Evolutionary conservation across 2,329 filamentous ascomycete genomes (phyloP), one percentile per base, ranked within the genome.

Genomic region (Phialophora expanda): DNA sequence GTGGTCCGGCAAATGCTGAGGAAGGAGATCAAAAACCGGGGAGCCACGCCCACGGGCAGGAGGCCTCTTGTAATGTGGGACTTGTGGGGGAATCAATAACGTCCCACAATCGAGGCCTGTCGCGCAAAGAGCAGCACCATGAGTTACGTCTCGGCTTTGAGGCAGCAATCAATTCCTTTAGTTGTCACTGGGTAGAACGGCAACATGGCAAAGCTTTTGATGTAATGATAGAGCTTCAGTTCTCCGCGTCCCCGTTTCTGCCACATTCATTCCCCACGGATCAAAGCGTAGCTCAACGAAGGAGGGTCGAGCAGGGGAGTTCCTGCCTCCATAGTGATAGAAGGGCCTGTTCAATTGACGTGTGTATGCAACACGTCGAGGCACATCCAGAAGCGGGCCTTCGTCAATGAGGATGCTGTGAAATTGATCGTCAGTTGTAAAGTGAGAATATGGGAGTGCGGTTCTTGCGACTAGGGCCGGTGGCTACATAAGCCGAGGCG

Each of bases 61-160:
- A 38, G 8, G 24, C n/a, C 1, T 28, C 6, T 14, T 24, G 11
- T n/a, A 50, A 34, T 51, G 56, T 59, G 56, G 56, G 56, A 59
- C 56, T 34, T 24, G 44, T 41, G 56, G 56, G 56, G 26, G 48
- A 9, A 8, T 24, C 22, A 2, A 14, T 24, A 26, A 53, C 48
- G 48, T 53, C 48, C 48, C 48, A 53, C 48, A 53, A 24, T 53
- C 48, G 26, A 22, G 20, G 11, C 48, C 6, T 14, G 17, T 14
- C 20, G 48, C 20, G 17, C 38, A 17, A 41, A 7, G 38, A 17
- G 38, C n/a, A n/a, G n/a, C n/a, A n/a, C 24, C 3, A 24, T 3
- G 24, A 24, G 24, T 2, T 24, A 44, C 1, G n/a, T 17, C 14
- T 24, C 20, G 48, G 48, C 20, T 24, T 7, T 51, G 14, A 7